These are phyloP conservation scores for Phaffia tasmanica DNA, from an alignment of 768 basidiomycete species.

Conservation along the genomic window DNA sequence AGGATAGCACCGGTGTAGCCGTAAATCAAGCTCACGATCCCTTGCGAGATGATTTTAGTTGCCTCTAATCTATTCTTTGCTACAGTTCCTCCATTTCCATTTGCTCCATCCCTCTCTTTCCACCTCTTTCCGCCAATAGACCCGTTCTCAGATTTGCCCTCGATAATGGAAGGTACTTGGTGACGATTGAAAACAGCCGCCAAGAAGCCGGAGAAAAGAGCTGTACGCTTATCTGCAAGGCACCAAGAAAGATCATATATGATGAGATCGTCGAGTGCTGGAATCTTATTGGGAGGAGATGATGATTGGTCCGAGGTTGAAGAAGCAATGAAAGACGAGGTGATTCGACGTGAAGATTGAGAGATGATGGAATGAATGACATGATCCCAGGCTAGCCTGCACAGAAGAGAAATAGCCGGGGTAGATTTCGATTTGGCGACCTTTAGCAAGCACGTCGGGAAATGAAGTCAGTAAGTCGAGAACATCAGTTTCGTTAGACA, in stretches of 20 bases:
- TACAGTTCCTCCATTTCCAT: background rate
- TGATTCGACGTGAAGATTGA: slow-evolving; percentile 20
- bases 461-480: background rate
- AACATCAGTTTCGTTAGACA: background rate
- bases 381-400: slow-evolving; percentile 22
- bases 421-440: slow-evolving; percentile 14
- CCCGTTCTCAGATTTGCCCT: background rate
- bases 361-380: slow-evolving; percentile 23
- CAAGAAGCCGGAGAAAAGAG: slow-evolving; percentile 10
- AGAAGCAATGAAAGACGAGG: background rate
- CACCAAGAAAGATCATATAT: slow-evolving; percentile 21
- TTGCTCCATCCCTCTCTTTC: background rate
- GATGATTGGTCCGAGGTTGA: background rate
- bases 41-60: background rate
- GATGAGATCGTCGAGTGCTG: background rate
- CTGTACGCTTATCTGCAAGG: slow-evolving; percentile 13
- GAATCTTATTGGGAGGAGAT: background rate
- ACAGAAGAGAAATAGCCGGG: slow-evolving; percentile 10
- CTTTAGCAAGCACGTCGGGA: background rate
- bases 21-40: slow-evolving; percentile 4
- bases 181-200: slow-evolving; percentile 4
- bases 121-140: background rate
- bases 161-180: background rate
- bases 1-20: slow-evolving; percentile 17
- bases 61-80: background rate